Evolutionary conservation across 2,329 filamentous ascomycete species (phyloP).

Genomic region (Apiospora phragmitis): DNA sequence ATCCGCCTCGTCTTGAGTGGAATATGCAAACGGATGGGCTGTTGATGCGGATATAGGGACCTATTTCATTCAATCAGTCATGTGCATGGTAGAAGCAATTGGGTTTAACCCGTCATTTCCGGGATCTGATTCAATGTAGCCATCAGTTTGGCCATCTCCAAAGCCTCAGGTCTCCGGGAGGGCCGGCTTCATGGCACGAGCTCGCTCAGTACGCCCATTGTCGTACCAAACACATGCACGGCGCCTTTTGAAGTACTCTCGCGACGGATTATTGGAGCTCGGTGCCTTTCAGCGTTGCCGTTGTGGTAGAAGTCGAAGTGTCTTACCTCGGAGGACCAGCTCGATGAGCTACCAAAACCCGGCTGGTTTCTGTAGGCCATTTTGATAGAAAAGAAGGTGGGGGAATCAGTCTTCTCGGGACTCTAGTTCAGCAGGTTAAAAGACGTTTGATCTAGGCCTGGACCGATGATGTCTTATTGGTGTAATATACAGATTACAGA

Average conservation of each 20-base stretch:
- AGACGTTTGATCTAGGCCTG: background rate
- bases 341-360: background rate
- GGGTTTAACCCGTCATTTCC: background rate
- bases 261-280: background rate
- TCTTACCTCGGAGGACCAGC: constrained; percentile 11
- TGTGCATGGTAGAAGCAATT: background rate
- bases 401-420: background rate
- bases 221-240: background rate
- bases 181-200: background rate
- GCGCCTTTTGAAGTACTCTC: background rate
- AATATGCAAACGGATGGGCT: background rate
- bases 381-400: constrained; percentile 1
- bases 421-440: background rate
- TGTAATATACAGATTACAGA: background rate
- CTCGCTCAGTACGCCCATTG: background rate
- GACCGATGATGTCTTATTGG: background rate
- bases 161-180: background rate
- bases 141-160: background rate
- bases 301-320: constrained; percentile 4
- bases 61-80: background rate
- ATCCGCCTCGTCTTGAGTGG: background rate
- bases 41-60: background rate
- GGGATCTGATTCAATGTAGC: background rate
- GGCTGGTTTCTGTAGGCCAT: constrained; percentile 8
- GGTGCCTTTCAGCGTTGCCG: background rate